These are phyloP conservation scores for Avena sativa DNA, from an alignment of 176 grass and related monocot genomes.

Conservation along the genomic window DNA sequence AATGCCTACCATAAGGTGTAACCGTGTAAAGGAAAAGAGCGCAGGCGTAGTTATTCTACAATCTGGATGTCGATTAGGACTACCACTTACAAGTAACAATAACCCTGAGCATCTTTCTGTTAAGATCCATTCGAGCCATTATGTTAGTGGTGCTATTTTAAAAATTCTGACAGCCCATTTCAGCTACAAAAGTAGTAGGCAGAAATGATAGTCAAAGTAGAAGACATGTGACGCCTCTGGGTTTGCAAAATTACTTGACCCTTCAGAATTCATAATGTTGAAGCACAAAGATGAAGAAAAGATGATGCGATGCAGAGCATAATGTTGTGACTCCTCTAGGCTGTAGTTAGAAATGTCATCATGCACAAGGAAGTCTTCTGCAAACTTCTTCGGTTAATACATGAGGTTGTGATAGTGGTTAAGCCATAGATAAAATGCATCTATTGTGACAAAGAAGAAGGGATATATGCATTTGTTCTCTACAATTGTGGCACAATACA, in stretches of 20 bases:
- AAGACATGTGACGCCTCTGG: neutral
- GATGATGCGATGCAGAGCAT: neutral
- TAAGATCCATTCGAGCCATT: neutral
- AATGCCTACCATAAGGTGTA: conserved; percentile 15
- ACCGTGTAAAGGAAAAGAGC: neutral
- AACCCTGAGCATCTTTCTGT: conserved; percentile 4
- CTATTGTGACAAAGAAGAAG: neutral
- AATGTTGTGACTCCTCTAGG: neutral
- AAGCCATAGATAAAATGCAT: neutral
- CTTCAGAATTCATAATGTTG: neutral
- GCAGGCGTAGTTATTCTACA: neutral
- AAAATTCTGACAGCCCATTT: neutral
- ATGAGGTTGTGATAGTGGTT: neutral
- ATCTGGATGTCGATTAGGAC: conserved; percentile 50
- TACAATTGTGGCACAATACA: too few relatives aligned
- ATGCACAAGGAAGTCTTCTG: neutral
- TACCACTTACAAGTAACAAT: conserved; percentile 22
- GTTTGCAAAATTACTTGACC: neutral
- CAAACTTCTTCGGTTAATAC: neutral
- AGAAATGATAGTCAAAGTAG: neutral
- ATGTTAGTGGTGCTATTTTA: neutral
- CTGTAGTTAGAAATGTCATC: neutral
- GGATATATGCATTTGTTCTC: neutral
- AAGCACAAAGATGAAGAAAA: neutral
- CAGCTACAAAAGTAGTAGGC: neutral